Base-by-base conservation (phyloP, 2,329 filamentous ascomycete genomes). In the Fusarium pilosicola region DNA sequence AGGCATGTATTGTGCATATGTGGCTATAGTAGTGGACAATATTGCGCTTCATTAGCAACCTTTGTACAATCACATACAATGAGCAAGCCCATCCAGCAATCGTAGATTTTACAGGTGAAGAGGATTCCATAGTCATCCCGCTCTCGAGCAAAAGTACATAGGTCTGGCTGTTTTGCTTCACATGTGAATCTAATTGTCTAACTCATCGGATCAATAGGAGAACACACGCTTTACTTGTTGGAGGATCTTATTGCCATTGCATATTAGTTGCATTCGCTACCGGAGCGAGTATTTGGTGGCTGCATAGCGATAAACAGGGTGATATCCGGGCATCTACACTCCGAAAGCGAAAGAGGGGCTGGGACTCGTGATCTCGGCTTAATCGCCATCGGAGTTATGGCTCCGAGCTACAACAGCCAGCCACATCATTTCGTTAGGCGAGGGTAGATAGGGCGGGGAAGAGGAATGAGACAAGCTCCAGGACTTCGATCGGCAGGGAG, bases 31-130 rank as follows among this genome's bases (percentile, higher is more conserved):
- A 17, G 15, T 8, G n/a, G 24, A 22, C 3, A 54, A n/a, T 54
- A 10, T n/a, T 18, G 14, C 34, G 17, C 7, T 18, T 13, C 0
- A n/a, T 38, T 9, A 3, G 3, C 7, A 30, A 2, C 0, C 0
- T 39, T n/a, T 6, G 7, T 8, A 6, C 6, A 38, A 13, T 13
- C 51, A 28, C 13, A n/a, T 38, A 24, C 14, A 34, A 8, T 34
- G 15, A 34, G 32, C 14, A 34, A 34, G 32, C 7, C 7, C 7
- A 34, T 34, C 1, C 14, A 17, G 15, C 3, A 34, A 17, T 17
- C 14, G 32, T 34, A 34, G 14, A 34, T 0, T 34, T 8, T 17
- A 34, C 32, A 8, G 32, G 32, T 8, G 14, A 34, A 34, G 17
- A 34, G 0, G 7, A 15, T 3, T 34, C 1, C 14, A 17, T 17